These are phyloP conservation scores for Beauveria rudraprayagi DNA, from an alignment of 2,329 filamentous ascomycete species.

Conservation along the genomic window DNA sequence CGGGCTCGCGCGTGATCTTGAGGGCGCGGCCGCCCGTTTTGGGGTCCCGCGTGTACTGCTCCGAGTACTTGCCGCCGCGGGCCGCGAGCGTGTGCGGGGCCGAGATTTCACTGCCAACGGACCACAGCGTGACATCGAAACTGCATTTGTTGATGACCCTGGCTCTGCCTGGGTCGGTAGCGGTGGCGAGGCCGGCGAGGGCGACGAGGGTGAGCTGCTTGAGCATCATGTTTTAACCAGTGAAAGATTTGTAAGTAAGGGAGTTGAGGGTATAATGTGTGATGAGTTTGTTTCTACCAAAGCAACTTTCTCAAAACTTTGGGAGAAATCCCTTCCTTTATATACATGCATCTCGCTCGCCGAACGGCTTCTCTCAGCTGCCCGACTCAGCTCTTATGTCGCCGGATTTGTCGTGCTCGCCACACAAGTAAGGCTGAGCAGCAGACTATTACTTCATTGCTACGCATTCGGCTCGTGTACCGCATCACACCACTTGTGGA, in stretches of 20 bases:
- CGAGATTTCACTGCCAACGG: conserved; percentile 26
- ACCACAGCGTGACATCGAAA: conserved; percentile 29
- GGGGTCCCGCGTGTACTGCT: conserved; percentile 28
- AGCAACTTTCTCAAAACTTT: not conserved
- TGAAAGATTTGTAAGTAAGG: not conserved
- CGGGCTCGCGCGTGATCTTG: conserved; percentile 26
- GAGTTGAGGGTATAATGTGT: not conserved
- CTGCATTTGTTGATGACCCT: conserved; percentile 30
- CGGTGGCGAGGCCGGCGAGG: not conserved
- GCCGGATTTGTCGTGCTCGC: not conserved
- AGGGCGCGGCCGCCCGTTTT: conserved; percentile 30
- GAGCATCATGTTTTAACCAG: not conserved
- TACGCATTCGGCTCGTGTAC: not conserved
- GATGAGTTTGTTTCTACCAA: not conserved
- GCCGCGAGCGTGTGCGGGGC: conserved; percentile 19
- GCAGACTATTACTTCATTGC: not conserved
- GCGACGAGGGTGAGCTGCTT: not conserved
- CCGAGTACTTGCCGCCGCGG: conserved; percentile 20
- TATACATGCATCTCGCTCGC: not conserved
- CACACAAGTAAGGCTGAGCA: not conserved
- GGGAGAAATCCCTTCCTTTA: not conserved
- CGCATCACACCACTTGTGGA: not conserved
- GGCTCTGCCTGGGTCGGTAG: conserved; percentile 17
- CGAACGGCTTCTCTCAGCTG: not conserved
- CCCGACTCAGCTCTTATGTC: not conserved